phyloP scores from a whole-genome alignment of 495 filamentous ascomycete species.

The Neurospora tetraspora region DNA sequence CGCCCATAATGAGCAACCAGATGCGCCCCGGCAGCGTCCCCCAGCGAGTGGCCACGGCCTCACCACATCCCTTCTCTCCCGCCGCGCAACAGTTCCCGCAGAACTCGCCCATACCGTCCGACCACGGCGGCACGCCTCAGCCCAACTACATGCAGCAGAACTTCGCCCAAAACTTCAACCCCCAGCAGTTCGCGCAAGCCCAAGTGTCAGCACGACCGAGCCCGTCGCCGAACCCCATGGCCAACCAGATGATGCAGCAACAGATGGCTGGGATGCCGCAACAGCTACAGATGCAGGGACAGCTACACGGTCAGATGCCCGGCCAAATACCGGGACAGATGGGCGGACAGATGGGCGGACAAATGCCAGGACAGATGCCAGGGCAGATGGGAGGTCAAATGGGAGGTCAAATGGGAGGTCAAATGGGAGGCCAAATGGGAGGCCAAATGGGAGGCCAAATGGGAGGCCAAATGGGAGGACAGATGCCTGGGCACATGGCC shows the following conservation, averaged over 20 bases:
- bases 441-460: slow-evolving; percentile 26
- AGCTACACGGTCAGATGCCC: slow-evolving; percentile 28
- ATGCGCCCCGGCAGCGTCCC: slow-evolving; percentile 52
- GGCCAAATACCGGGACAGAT: slow-evolving; percentile 30
- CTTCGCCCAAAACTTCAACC: slow-evolving; percentile 49
- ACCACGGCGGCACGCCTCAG: slow-evolving; percentile 74
- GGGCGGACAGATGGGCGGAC: slow-evolving; percentile 16
- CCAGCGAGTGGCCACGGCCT: slow-evolving; percentile 79
- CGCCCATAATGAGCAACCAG: slow-evolving; percentile 75
- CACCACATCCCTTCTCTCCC: slow-evolving; percentile 84
- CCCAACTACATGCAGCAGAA: slow-evolving; percentile 49
- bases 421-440: slow-evolving; percentile 27
- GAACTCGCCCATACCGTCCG: slow-evolving; percentile 66
- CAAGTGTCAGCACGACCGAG: slow-evolving; percentile 42
- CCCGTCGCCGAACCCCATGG: slow-evolving; percentile 37
- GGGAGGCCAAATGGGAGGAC: slow-evolving; percentile 24
- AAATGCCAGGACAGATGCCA: slow-evolving; percentile 23
- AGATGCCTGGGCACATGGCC: slow-evolving; percentile 21
- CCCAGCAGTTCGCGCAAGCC: slow-evolving; percentile 42
- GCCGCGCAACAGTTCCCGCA: slow-evolving; percentile 67
- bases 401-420: slow-evolving; percentile 23
- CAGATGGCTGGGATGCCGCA: slow-evolving; percentile 33
- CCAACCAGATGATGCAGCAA: slow-evolving; percentile 36
- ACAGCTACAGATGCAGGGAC: slow-evolving; percentile 25
- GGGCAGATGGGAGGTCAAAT: slow-evolving; percentile 26